phyloP scores from a whole-genome alignment of 2,329 filamentous ascomycete genomes.

The Cladophialophora bantiana region DNA sequence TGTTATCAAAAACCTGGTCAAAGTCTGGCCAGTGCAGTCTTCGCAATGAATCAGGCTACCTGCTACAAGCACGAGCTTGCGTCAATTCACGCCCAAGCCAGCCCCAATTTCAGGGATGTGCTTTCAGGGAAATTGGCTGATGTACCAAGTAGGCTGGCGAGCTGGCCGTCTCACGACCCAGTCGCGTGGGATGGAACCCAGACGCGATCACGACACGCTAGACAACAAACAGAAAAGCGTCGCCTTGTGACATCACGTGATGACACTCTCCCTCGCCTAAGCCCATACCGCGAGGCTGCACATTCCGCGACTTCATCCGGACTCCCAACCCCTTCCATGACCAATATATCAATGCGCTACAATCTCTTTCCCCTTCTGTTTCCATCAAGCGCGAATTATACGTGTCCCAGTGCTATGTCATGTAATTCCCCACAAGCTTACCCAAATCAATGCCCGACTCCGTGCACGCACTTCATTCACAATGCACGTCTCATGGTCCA shows the following conservation, averaged over 20 bases:
- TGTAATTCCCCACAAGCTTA: neutral
- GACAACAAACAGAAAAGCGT: neutral
- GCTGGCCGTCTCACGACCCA: neutral
- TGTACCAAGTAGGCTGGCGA: neutral
- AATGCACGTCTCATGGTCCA: slow-evolving; percentile 7
- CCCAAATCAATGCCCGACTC: neutral
- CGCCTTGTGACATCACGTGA: neutral
- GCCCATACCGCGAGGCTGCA: neutral
- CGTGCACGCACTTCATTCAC: neutral
- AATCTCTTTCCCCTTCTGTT: slow-evolving; percentile 1
- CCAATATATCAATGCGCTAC: neutral
- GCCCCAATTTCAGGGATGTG: slow-evolving; percentile 17
- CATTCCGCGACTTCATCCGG: neutral
- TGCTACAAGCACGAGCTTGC: slow-evolving; percentile 6
- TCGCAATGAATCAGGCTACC: neutral
- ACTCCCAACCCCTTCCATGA: neutral
- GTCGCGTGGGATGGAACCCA: neutral
- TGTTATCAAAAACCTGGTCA: slow-evolving; percentile 16
- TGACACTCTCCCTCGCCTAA: neutral
- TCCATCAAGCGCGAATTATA: neutral
- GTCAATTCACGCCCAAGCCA: slow-evolving; percentile 6
- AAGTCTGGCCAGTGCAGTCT: neutral
- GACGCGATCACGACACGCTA: neutral
- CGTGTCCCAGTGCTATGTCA: neutral
- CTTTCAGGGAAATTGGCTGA: slow-evolving; percentile 14